phyloP scores from a whole-genome alignment of 2,329 filamentous ascomycete species.

The Colletotrichum simmondsii region DNA sequence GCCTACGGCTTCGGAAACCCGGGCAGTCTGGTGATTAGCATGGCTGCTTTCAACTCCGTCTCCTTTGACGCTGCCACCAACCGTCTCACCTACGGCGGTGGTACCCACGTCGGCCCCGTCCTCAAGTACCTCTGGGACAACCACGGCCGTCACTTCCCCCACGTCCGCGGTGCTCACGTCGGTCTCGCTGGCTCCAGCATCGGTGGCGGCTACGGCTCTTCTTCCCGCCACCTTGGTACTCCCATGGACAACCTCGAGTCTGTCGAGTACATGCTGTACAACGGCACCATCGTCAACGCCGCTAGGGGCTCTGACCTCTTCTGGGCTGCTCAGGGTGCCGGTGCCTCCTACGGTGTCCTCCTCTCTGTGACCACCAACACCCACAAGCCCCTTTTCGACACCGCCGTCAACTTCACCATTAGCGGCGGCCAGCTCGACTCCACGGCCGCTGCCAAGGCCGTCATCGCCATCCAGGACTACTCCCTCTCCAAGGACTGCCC shows the following conservation, averaged over 20 bases:
- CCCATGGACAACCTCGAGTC: conserved; percentile 34
- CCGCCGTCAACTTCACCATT: conserved; percentile 32
- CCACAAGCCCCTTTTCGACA: conserved; percentile 26
- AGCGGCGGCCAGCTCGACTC: conserved; percentile 17
- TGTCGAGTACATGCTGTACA: conserved; percentile 36
- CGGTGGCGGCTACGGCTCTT: conserved; percentile 30
- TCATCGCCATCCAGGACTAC: conserved; percentile 32
- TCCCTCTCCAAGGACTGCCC: conserved; percentile 29
- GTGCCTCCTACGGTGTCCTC: conserved; percentile 31
- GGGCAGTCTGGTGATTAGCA: conserved; percentile 33
- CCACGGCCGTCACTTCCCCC: conserved; percentile 33
- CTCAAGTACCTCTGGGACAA: conserved; percentile 33
- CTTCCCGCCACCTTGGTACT: conserved; percentile 31
- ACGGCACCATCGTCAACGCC: conserved; percentile 34
- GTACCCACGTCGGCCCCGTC: conserved; percentile 32
- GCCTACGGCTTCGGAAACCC: conserved; percentile 32
- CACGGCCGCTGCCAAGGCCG: conserved; percentile 14
- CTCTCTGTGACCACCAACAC: conserved; percentile 34
- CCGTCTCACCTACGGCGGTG: conserved; percentile 31
- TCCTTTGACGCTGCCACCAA: conserved; percentile 23
- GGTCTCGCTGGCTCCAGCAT: conserved; percentile 33
- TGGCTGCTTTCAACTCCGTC: conserved; percentile 33
- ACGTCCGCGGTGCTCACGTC: conserved; percentile 33
- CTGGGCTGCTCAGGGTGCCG: conserved; percentile 36
- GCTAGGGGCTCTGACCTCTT: conserved; percentile 32